These are phyloP conservation scores for Microstegium vimineum DNA, from an alignment of 176 grass and related monocot species.

Conservation along the genomic window DNA sequence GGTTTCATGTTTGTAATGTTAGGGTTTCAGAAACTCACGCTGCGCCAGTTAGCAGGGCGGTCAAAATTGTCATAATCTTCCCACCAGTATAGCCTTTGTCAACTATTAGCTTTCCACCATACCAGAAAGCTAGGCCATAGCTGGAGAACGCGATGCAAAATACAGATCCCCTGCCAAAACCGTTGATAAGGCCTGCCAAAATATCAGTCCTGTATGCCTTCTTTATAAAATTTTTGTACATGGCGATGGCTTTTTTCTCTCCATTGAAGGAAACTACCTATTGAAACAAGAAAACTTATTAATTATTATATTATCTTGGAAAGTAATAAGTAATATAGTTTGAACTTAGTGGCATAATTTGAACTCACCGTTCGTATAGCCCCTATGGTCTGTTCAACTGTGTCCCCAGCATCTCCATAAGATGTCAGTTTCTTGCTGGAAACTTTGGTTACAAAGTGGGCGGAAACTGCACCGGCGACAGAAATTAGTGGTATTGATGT, in stretches of 20 bases:
- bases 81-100: conserved; percentile 64
- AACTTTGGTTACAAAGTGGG: conserved; percentile 41
- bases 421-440: conserved; percentile 50
- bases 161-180: conserved; percentile 59
- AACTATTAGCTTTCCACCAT: conserved; percentile 53
- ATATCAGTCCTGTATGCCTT: conserved; percentile 47
- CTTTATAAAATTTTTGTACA: conserved; percentile 57
- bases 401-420: conserved; percentile 62
- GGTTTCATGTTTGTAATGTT: no score
- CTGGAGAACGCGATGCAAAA: conserved; percentile 42
- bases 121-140: conserved; percentile 75
- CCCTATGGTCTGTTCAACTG: conserved; percentile 78
- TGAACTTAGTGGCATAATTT: conserved; percentile 9
- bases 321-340: neutral
- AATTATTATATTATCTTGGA: no score
- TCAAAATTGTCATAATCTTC: conserved; percentile 47
- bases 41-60: conserved; percentile 51
- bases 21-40: conserved; percentile 45
- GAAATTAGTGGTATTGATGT: conserved; percentile 49
- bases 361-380: conserved; percentile 76
- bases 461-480: conserved; percentile 39
- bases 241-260: conserved; percentile 55
- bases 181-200: conserved; percentile 52
- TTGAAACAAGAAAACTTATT: conserved; percentile 14
- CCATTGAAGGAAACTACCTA: conserved; percentile 71